phyloP scores from a whole-genome alignment of 1,284 basidiomycete genomes.

The Peniophora sp. region DNA sequence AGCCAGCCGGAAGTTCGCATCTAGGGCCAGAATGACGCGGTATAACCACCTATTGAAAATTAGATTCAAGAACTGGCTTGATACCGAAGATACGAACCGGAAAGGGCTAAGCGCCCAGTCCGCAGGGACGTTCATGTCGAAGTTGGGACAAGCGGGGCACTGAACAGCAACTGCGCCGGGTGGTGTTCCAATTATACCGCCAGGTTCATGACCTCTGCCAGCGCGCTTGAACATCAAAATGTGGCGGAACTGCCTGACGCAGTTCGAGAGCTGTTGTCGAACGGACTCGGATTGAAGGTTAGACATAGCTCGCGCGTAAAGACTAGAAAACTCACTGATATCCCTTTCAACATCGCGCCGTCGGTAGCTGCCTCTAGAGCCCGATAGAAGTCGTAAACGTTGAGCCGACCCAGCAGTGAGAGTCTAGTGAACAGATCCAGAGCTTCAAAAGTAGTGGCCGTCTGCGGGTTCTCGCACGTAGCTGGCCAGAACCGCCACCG shows the following conservation, averaged over 20 bases:
- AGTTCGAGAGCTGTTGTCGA: not conserved
- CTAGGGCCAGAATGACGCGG: constrained; percentile 14
- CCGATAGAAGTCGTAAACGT: constrained; percentile 11
- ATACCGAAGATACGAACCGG: not conserved
- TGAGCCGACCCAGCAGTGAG: constrained; percentile 9
- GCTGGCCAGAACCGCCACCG: constrained; percentile 14
- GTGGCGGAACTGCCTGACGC: constrained; percentile 11
- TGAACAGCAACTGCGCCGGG: constrained; percentile 10
- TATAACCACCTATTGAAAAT: constrained; percentile 15
- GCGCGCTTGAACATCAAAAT: constrained; percentile 13
- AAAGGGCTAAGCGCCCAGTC: constrained; percentile 7
- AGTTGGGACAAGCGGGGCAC: constrained; percentile 15
- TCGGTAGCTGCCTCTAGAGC: constrained; percentile 8
- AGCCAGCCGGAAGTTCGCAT: constrained; percentile 23
- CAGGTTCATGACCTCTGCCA: constrained; percentile 6
- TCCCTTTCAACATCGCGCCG: constrained; percentile 1
- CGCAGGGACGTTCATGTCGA: constrained; percentile 11
- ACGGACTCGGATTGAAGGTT: not conserved
- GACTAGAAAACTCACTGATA: constrained; percentile 1
- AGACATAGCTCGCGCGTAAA: not conserved
- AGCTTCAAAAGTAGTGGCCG: constrained; percentile 12
- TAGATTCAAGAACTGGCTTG: not conserved
- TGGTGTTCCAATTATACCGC: constrained; percentile 4
- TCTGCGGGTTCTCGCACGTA: constrained; percentile 11
- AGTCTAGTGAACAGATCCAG: constrained; percentile 13